Conservation (phyloP, 768 basidiomycete genomes). For the Lepiota subincarnata region DNA sequence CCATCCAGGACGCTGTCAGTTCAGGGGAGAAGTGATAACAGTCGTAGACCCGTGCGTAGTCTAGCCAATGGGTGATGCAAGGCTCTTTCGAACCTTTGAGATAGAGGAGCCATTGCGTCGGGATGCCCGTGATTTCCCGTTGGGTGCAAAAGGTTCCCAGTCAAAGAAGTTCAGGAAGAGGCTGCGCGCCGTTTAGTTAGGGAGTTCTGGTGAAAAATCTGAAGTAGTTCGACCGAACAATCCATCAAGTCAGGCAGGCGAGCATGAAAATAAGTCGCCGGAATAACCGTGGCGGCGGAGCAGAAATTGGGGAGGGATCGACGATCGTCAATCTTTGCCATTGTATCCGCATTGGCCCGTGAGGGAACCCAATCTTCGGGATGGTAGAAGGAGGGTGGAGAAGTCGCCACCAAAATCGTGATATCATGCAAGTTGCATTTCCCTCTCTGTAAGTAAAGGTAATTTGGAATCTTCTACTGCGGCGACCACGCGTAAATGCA, state of each 20-base stretch:
- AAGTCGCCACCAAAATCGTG: not conserved
- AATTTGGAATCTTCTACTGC: not conserved
- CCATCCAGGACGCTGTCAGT: too few species aligned
- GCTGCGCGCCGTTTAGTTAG: too few species aligned
- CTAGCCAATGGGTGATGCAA: too few species aligned
- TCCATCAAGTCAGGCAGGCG: not conserved
- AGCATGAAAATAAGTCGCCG: not conserved
- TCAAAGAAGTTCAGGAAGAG: too few species aligned
- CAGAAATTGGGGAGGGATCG: not conserved
- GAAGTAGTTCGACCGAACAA: too few species aligned
- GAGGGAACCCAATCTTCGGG: not conserved
- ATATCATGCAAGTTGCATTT: not conserved
- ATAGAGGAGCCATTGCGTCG: too few species aligned
- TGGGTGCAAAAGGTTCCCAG: too few species aligned
- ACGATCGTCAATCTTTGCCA: not conserved
- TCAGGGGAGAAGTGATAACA: too few species aligned
- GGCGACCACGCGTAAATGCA: conserved; percentile 1
- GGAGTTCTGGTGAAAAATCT: too few species aligned
- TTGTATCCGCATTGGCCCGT: not conserved
- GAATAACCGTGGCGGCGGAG: not conserved
- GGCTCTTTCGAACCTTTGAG: too few species aligned
- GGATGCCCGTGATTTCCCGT: too few species aligned
- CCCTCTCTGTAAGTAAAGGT: not conserved
- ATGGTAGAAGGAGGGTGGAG: not conserved
- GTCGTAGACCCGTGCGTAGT: too few species aligned